These are phyloP conservation scores for Collybiopsis luxurians DNA, from an alignment of 768 basidiomycete species.

Conservation along the genomic window DNA sequence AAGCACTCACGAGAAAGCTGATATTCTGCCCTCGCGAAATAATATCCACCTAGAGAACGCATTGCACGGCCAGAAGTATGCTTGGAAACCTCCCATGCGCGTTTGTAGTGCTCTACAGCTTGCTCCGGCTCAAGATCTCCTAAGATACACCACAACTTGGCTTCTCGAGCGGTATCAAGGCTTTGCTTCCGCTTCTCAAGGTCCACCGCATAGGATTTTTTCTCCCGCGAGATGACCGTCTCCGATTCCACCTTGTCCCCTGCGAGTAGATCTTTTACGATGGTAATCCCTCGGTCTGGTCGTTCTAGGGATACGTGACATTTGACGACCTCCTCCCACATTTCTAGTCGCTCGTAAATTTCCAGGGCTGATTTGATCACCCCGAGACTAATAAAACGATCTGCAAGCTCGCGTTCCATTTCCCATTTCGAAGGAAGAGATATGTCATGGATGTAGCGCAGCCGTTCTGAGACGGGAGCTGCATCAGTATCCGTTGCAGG, in stretches of 20 bases:
- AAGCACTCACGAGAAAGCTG: slow-evolving; percentile 62
- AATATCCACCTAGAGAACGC: slow-evolving; percentile 84
- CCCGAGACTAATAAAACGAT: slow-evolving; percentile 79
- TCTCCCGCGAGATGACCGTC: slow-evolving; percentile 58
- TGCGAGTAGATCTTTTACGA: slow-evolving; percentile 84
- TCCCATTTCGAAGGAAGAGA: slow-evolving; percentile 91
- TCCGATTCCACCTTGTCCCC: slow-evolving; percentile 86
- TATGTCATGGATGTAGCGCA: slow-evolving; percentile 78
- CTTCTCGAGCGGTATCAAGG: slow-evolving; percentile 65
- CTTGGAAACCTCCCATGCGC: slow-evolving; percentile 81
- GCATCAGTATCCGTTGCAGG: slow-evolving; percentile 71
- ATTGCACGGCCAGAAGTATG: slow-evolving; percentile 86
- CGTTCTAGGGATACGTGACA: slow-evolving; percentile 85
- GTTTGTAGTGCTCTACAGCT: slow-evolving; percentile 72
- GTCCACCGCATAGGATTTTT: slow-evolving; percentile 39
- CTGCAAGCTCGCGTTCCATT: slow-evolving; percentile 86
- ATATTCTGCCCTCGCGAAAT: slow-evolving; percentile 71
- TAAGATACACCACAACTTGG: slow-evolving; percentile 92
- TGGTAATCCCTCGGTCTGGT: slow-evolving; percentile 69
- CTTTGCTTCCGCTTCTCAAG: slow-evolving; percentile 24
- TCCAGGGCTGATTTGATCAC: slow-evolving; percentile 88
- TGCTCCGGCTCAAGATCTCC: slow-evolving; percentile 84
- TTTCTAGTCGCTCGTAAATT: slow-evolving; percentile 91
- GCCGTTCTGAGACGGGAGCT: slow-evolving; percentile 57
- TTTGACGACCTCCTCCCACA: slow-evolving; percentile 97